Percentiles rank a stretch among this genome's conserved stretches.
These are phyloP conservation scores for Metarhizium robertsii DNA, from an alignment of 2,329 filamentous ascomycete genomes.

Conservation along the genomic window DNA sequence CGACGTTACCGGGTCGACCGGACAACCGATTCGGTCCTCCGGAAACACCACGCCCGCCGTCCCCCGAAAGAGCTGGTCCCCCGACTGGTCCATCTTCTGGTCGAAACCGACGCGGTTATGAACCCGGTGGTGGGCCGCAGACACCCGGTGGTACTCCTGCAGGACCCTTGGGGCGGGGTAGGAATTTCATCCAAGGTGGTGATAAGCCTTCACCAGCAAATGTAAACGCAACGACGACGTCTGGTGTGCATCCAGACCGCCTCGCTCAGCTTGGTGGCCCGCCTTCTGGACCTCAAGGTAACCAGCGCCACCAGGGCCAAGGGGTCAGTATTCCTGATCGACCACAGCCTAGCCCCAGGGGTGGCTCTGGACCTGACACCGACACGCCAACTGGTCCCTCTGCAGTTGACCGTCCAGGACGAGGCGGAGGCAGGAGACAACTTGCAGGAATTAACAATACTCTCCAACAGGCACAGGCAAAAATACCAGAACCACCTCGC, in stretches of 20 bases:
- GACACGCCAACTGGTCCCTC: slow-evolving; percentile 26
- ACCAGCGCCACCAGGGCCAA: slow-evolving; percentile 17
- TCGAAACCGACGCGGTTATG: slow-evolving; percentile 35
- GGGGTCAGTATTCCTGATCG: slow-evolving; percentile 22
- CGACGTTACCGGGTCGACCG: slow-evolving; percentile 27
- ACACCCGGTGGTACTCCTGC: slow-evolving; percentile 19
- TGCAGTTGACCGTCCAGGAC: slow-evolving; percentile 24
- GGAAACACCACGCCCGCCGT: slow-evolving; percentile 32
- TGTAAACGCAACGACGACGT: slow-evolving; percentile 14
- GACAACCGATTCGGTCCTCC: slow-evolving; percentile 31
- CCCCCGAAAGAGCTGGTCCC: slow-evolving; percentile 34
- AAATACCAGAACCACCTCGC: slow-evolving; percentile 25
- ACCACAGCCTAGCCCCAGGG: slow-evolving; percentile 12
- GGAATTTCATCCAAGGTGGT: slow-evolving; percentile 23
- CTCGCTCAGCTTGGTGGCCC: slow-evolving; percentile 34
- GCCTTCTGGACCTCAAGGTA: slow-evolving; percentile 19
- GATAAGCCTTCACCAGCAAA: slow-evolving; percentile 16
- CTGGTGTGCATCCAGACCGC: slow-evolving; percentile 41
- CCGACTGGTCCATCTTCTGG: slow-evolving; percentile 45
- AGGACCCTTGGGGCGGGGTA: slow-evolving; percentile 28
- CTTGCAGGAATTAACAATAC: slow-evolving; percentile 51
- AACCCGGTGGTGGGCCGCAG: slow-evolving; percentile 21
- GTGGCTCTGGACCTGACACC: slow-evolving; percentile 16
- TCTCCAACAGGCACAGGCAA: slow-evolving; percentile 41
- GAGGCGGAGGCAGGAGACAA: slow-evolving; percentile 39